Conservation (phyloP, 352 stramenopile genomes). For the Ophiocytium majus region DNA sequence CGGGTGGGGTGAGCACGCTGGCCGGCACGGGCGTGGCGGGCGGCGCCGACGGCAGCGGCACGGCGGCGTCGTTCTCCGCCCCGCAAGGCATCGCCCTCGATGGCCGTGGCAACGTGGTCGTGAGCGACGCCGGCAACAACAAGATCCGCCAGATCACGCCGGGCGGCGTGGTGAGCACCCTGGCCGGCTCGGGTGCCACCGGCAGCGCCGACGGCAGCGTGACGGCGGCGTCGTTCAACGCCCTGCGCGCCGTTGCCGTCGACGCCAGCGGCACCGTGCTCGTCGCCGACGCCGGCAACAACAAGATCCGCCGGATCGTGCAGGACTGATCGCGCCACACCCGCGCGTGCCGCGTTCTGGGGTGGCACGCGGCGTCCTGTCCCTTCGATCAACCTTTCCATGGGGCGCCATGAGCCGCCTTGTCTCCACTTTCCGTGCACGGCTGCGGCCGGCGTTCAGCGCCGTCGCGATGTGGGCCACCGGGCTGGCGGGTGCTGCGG, state of each 20-base stretch:
- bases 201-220: constrained; percentile 59
- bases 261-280: constrained; percentile 48
- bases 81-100: constrained; percentile 82
- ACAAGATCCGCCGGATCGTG: constrained; percentile 70
- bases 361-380: too few species aligned
- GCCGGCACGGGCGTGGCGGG: constrained; percentile 70
- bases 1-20: constrained; percentile 82
- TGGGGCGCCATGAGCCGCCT: too few species aligned
- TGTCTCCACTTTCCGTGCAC: too few species aligned
- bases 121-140: constrained; percentile 88
- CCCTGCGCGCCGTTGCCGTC: constrained; percentile 63
- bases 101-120: constrained; percentile 82
- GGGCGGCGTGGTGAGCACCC: constrained; percentile 53
- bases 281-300: constrained; percentile 67
- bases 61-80: constrained; percentile 75
- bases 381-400: too few species aligned
- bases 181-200: constrained; percentile 52
- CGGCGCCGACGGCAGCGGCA: constrained; percentile 69
- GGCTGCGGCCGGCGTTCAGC: too few species aligned
- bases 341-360: too few species aligned
- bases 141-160: constrained; percentile 64
- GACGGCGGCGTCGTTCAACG: constrained; percentile 61
- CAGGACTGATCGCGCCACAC: too few species aligned
- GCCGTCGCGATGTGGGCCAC: too few species aligned
- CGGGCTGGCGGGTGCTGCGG: too few species aligned